These are phyloP conservation scores for Sporodiniella umbellata DNA, from an alignment of 371 early-diverging fungal species.

Conservation along the genomic window DNA sequence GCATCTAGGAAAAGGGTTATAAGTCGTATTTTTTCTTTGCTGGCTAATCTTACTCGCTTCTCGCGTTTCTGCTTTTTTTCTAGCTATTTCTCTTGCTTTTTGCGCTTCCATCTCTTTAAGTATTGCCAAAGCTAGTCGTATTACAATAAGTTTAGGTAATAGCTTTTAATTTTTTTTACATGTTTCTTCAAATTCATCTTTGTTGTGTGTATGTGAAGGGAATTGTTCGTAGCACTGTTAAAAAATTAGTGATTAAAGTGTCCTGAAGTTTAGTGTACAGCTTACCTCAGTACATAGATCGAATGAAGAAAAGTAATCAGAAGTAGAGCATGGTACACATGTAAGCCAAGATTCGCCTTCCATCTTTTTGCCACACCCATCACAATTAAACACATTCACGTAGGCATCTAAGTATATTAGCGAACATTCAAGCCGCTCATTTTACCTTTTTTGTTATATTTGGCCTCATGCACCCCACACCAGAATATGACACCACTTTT, in stretches of 20 bases:
- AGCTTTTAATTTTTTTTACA: slow-evolving; percentile 32
- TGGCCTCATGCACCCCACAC: slow-evolving; percentile 77
- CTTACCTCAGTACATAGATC: slow-evolving; percentile 67
- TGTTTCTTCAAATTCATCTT: slow-evolving; percentile 59
- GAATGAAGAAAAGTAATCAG: slow-evolving; percentile 66
- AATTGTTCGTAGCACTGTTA: slow-evolving; percentile 56
- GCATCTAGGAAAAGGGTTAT: slow-evolving; percentile 9
- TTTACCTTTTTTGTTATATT: slow-evolving; percentile 51
- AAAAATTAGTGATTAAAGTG: background rate
- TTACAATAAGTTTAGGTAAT: slow-evolving; percentile 19
- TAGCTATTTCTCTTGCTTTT: slow-evolving; percentile 47
- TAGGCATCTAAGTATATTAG: slow-evolving; percentile 49
- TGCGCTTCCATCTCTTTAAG: slow-evolving; percentile 49
- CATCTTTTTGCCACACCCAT: slow-evolving; percentile 58
- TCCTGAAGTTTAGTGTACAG: too few relatives aligned
- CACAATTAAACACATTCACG: slow-evolving; percentile 69
- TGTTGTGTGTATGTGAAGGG: slow-evolving; percentile 54
- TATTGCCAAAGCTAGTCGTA: slow-evolving; percentile 31
- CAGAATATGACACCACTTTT: slow-evolving; percentile 81
- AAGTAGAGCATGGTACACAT: slow-evolving; percentile 60
- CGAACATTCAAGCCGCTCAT: background rate
- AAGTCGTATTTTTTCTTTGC: too few relatives aligned
- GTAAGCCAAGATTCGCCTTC: slow-evolving; percentile 67
- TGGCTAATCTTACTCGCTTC: slow-evolving; percentile 30
- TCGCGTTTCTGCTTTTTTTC: slow-evolving; percentile 37